Conservation (phyloP, 2,329 filamentous ascomycete species). For the Neonectria faginata region DNA sequence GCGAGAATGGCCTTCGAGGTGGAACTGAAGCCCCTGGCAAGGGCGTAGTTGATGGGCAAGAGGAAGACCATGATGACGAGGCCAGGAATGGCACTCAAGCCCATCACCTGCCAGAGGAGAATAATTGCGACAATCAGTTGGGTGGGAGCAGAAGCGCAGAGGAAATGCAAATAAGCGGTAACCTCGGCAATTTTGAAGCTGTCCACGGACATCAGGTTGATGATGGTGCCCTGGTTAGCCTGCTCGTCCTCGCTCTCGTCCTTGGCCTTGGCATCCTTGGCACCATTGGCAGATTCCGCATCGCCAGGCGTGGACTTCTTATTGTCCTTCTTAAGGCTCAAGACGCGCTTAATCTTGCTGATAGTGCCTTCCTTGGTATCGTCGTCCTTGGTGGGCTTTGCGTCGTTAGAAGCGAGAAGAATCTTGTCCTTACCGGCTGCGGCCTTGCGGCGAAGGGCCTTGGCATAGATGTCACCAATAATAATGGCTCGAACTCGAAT, state of each 20-base stretch:
- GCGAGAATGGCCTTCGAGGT: slow-evolving; percentile 93
- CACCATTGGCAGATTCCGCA: slow-evolving; percentile 50
- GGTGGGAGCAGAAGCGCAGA: slow-evolving; percentile 91
- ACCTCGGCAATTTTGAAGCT: slow-evolving; percentile 98
- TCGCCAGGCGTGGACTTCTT: slow-evolving; percentile 54
- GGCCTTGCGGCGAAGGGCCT: slow-evolving; percentile 91
- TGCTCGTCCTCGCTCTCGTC: slow-evolving; percentile 69
- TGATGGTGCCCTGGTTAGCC: slow-evolving; percentile 96
- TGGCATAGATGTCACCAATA: slow-evolving; percentile 96
- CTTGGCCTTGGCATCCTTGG: slow-evolving; percentile 54
- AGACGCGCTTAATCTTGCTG: slow-evolving; percentile 64
- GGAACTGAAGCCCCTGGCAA: slow-evolving; percentile 85
- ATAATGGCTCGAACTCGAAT: slow-evolving; percentile 94
- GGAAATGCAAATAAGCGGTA: slow-evolving; percentile 93
- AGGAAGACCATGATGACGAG: slow-evolving; percentile 91
- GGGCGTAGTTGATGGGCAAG: slow-evolving; percentile 88
- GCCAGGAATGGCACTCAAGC: slow-evolving; percentile 92
- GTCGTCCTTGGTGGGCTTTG: slow-evolving; percentile 51
- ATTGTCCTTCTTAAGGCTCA: slow-evolving; percentile 71
- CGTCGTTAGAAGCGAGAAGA: slow-evolving; percentile 65
- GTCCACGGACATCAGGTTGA: slow-evolving; percentile 99
- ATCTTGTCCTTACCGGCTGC: slow-evolving; percentile 81
- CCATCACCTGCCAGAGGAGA: slow-evolving; percentile 90
- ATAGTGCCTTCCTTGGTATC: slow-evolving; percentile 55
- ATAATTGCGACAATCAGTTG: slow-evolving; percentile 85